Conservation (phyloP, 768 basidiomycete species). For the Phallus indusiatus region DNA sequence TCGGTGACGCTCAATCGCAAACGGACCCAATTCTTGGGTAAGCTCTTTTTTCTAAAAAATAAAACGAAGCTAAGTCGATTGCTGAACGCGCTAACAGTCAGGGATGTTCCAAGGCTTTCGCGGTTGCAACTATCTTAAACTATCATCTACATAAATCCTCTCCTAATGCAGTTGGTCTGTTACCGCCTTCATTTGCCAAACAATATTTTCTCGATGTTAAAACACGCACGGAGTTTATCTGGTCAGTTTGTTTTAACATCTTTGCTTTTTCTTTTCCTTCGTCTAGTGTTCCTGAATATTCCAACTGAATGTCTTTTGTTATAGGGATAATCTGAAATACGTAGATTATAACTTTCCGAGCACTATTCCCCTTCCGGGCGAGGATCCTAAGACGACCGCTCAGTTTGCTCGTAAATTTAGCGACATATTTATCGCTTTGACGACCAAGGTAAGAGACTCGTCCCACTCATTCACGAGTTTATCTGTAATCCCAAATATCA, state of each 20-base stretch:
- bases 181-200: neutral
- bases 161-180: neutral
- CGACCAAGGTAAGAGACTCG: neutral
- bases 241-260: constrained; percentile 4
- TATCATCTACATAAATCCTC: neutral
- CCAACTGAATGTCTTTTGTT: too few species aligned
- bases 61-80: neutral
- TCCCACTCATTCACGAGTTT: neutral
- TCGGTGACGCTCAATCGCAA: neutral
- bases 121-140: neutral
- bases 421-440: neutral
- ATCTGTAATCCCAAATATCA: neutral
- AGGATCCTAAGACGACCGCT: neutral
- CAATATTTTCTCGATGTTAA: constrained; percentile 1
- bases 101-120: neutral
- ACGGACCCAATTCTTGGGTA: neutral
- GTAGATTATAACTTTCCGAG: neutral
- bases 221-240: constrained; percentile 4
- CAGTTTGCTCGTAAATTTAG: neutral
- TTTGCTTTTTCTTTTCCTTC: neutral
- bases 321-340: neutral
- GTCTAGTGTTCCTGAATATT: too few species aligned
- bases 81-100: neutral
- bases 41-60: neutral
- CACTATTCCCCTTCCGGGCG: neutral